A percentile compares a stretch with the other conserved stretches of the same genome.
These are phyloP conservation scores for Cordyceps fumosorosea DNA, from an alignment of 2,329 filamentous ascomycete genomes.

Conservation along the genomic window DNA sequence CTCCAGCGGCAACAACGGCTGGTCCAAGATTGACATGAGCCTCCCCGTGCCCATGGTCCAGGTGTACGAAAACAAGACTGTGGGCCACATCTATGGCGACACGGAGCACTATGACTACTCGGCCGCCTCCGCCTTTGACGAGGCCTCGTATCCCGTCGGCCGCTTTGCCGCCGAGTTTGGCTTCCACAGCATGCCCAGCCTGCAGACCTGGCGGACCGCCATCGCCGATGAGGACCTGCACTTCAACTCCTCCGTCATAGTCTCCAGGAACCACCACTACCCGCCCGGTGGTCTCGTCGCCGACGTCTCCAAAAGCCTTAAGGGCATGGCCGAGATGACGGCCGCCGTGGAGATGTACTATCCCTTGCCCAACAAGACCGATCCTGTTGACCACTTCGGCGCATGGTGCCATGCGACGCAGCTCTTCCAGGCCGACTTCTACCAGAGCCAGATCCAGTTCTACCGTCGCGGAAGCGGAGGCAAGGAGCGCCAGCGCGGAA, in stretches of 20 bases:
- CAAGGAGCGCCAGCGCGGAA: slow-evolving; percentile 55
- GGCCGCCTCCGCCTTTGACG: background rate
- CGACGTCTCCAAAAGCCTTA: background rate
- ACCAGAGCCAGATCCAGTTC: slow-evolving; percentile 7
- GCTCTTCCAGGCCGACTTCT: slow-evolving; percentile 45
- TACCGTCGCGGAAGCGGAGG: background rate
- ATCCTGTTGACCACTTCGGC: slow-evolving; percentile 51
- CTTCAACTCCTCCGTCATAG: slow-evolving; percentile 10
- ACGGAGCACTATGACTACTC: slow-evolving; percentile 12
- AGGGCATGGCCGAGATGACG: slow-evolving; percentile 53
- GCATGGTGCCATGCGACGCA: slow-evolving; percentile 57
- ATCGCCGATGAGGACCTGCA: slow-evolving; percentile 7
- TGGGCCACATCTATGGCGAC: slow-evolving; percentile 1
- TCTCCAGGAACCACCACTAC: slow-evolving; percentile 47
- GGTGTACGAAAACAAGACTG: slow-evolving; percentile 9
- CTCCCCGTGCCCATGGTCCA: slow-evolving; percentile 10
- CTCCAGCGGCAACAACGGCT: slow-evolving; percentile 11
- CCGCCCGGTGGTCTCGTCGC: slow-evolving; percentile 3
- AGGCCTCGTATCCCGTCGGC: slow-evolving; percentile 6
- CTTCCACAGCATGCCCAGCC: slow-evolving; percentile 12
- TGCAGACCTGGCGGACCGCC: slow-evolving; percentile 3
- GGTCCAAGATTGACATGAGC: slow-evolving; percentile 7
- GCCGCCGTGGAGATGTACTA: slow-evolving; percentile 49
- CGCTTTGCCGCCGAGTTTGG: slow-evolving; percentile 11
- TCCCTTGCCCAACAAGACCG: slow-evolving; percentile 45